Evolutionary conservation across 164 flowering plant genomes (phyloP).

Genomic region (Stephania cephalantha): DNA sequence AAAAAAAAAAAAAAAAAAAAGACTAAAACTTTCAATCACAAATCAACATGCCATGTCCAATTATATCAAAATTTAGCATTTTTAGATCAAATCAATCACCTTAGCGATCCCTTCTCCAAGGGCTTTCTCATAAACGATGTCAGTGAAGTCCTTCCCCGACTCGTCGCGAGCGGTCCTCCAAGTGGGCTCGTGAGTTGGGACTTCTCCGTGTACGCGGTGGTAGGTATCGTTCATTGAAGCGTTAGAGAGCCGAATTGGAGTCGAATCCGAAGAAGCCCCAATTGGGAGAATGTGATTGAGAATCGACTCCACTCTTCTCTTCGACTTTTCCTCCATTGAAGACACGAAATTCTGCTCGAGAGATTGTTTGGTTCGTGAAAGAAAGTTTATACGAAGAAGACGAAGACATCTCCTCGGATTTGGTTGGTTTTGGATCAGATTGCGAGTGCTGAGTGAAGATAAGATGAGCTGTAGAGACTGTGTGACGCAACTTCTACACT

Average conservation of each 20-base stretch:
- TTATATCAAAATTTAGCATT: background rate
- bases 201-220: slow-evolving; percentile 68
- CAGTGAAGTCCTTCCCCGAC: slow-evolving; percentile 52
- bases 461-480: too few relatives aligned
- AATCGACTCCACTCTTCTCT: slow-evolving; percentile 40
- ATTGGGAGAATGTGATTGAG: slow-evolving; percentile 46
- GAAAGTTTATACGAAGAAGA: slow-evolving; percentile 1
- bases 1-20: too few relatives aligned
- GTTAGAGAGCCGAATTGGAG: slow-evolving; percentile 2
- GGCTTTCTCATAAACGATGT: slow-evolving; percentile 78
- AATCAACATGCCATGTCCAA: too few relatives aligned
- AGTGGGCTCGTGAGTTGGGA: slow-evolving; percentile 36
- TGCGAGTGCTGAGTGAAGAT: too few relatives aligned
- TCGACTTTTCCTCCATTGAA: slow-evolving; percentile 28
- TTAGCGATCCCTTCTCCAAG: slow-evolving; percentile 87
- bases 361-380: background rate
- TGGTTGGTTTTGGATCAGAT: background rate
- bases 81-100: slow-evolving; percentile 26
- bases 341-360: background rate
- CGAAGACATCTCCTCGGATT: background rate
- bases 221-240: slow-evolving; percentile 45
- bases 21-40: background rate
- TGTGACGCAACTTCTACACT: too few relatives aligned
- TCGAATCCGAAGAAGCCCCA: slow-evolving; percentile 1
- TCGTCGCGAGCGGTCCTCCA: slow-evolving; percentile 54